Evolutionary conservation across 2,329 filamentous ascomycete genomes (phyloP).

Genomic region (Aspergillus puulaauensis): DNA sequence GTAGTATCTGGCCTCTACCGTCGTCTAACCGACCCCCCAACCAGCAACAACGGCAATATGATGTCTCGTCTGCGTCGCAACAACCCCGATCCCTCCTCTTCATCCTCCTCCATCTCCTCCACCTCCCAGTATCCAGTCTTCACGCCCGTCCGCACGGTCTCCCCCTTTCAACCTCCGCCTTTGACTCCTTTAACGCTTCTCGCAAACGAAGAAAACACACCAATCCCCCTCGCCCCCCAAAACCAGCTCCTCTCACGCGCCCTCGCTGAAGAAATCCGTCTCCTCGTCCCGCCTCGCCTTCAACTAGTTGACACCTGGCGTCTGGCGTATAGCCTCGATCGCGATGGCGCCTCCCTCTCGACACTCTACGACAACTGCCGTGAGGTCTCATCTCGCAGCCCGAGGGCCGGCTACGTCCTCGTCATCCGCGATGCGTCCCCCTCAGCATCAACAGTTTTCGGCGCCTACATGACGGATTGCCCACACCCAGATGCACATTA

Average conservation of each 20-base stretch:
- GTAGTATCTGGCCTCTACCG: slow-evolving; percentile 65
- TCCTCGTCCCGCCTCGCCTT: slow-evolving; percentile 81
- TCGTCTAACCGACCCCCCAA: slow-evolving; percentile 55
- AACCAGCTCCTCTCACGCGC: slow-evolving; percentile 63
- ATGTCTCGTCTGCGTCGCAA: slow-evolving; percentile 11
- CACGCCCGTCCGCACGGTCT: slow-evolving; percentile 60
- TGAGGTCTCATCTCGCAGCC: slow-evolving; percentile 61
- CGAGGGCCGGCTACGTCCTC: slow-evolving; percentile 81
- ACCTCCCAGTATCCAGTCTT: slow-evolving; percentile 35
- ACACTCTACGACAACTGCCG: slow-evolving; percentile 83
- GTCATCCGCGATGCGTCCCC: slow-evolving; percentile 71
- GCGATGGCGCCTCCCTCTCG: slow-evolving; percentile 81
- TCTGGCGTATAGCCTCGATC: slow-evolving; percentile 83
- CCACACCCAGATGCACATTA: slow-evolving; percentile 80
- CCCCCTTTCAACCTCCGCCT: slow-evolving; percentile 83
- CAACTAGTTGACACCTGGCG: slow-evolving; percentile 87
- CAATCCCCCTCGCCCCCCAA: slow-evolving; percentile 32
- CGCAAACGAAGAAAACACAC: slow-evolving; percentile 55
- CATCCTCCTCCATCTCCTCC: slow-evolving; percentile 47
- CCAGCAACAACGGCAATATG: slow-evolving; percentile 20
- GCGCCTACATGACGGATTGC: slow-evolving; percentile 88
- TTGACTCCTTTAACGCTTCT: slow-evolving; percentile 74
- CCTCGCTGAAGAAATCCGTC: slow-evolving; percentile 88
- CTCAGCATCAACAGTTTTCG: slow-evolving; percentile 62
- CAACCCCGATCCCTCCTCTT: slow-evolving; percentile 16